Conservation (phyloP, 192 early-diverging fungal genomes). For the Podila verticillata region DNA sequence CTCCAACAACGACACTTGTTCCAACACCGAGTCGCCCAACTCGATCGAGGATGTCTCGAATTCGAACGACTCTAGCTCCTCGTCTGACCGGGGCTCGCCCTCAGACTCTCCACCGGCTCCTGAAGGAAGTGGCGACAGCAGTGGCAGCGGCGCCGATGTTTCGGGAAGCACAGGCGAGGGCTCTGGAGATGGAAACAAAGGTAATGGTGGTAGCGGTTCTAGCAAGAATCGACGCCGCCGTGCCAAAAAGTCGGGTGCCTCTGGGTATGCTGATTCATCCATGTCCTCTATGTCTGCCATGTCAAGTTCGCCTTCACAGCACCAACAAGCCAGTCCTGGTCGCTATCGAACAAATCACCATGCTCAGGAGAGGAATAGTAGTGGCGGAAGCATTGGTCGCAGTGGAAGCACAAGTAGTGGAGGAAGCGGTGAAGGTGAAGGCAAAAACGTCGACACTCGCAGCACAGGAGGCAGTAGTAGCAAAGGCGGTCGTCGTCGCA, state of each 20-base stretch:
- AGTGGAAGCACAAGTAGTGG: constrained; percentile 10
- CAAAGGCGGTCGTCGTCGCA: constrained; percentile 16
- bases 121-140: constrained; percentile 3
- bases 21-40: constrained; percentile 37
- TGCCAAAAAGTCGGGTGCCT: not conserved
- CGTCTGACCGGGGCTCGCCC: constrained; percentile 17
- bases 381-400: not conserved
- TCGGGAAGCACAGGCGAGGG: not conserved
- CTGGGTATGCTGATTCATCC: not conserved
- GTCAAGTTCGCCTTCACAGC: not conserved
- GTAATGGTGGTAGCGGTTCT: not conserved
- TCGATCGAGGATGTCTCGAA: constrained; percentile 30
- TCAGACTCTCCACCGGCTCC: constrained; percentile 12
- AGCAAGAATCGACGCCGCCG: not conserved
- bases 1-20: constrained; percentile 22
- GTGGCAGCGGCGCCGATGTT: constrained; percentile 1
- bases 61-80: constrained; percentile 35
- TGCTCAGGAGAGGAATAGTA: not conserved
- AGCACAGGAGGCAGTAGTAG: not conserved
- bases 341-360: not conserved
- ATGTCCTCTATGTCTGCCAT: not conserved
- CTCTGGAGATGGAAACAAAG: not conserved
- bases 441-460: not conserved
- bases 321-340: not conserved
- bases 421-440: not conserved